Percentiles rank a stretch among this genome's conserved stretches.
Evolutionary conservation across 2,329 filamentous ascomycete genomes (phyloP).

Genomic region (Atkinsonella hypoxylon): DNA sequence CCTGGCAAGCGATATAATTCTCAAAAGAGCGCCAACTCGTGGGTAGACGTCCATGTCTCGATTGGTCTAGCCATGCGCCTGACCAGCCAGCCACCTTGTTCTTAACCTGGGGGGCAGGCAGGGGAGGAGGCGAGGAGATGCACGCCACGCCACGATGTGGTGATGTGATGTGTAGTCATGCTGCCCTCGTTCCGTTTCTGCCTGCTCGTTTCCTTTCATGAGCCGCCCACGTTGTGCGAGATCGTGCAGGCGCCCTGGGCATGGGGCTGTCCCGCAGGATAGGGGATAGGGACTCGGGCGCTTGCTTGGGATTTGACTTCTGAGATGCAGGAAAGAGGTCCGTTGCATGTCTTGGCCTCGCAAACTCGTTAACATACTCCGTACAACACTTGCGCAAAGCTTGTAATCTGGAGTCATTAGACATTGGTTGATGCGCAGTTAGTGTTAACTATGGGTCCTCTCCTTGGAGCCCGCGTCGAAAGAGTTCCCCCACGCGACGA

Average conservation of each 20-base stretch:
- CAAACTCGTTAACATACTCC: too few species aligned
- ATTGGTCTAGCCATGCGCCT: too few species aligned
- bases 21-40: too few species aligned
- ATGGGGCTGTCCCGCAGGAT: neutral
- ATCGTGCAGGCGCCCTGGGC: neutral
- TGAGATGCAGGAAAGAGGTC: neutral
- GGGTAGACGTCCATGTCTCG: too few species aligned
- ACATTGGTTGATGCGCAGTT: neutral
- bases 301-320: too few species aligned
- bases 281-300: neutral
- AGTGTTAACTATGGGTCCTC: neutral
- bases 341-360: neutral
- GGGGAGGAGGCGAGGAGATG: neutral
- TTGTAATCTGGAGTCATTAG: neutral
- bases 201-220: neutral
- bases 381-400: neutral
- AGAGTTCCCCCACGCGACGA: too few species aligned
- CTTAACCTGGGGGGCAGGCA: too few species aligned
- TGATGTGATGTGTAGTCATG: neutral
- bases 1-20: too few species aligned
- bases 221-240: constrained; percentile 1
- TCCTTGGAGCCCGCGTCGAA: neutral
- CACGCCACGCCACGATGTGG: constrained; percentile 4
- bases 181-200: neutral
- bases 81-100: too few species aligned